Base-by-base conservation (phyloP, 805 yeast species). In the Suhomyces xylopsoci region DNA sequence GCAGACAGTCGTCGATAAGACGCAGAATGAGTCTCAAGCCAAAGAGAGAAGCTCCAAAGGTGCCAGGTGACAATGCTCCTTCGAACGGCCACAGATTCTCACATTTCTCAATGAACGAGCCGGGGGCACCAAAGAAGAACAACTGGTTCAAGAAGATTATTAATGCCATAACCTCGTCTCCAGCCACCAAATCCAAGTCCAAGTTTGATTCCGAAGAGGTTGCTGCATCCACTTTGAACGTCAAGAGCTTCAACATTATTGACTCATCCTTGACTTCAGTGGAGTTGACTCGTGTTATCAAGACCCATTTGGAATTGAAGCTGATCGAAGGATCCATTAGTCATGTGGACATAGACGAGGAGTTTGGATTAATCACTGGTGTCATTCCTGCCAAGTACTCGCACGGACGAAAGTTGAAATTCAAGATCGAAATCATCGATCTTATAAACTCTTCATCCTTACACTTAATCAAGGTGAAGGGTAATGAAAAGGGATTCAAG, bases 241-340 rank as follows among this genome's bases (percentile, higher is more conserved):
- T 47, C 49, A 66, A 63, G 40, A 66, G 69, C 53, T 61, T 73
- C 14, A 62, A 61, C 20, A 64, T 72, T 5, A 62, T 75, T 24
- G 76, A 75, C 53, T 68, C 77, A 1, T 47, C 55, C 3, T 61
- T 74, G 43, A 55, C 58, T 10, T 61, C 78, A 3, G 49, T 26
- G 5, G 70, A 70, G 24, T 67, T 76, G 45, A 63, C 68, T 53
- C 55, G 70, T 24, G 62, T 72, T 8, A 66, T 76, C 51, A 71
- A 68, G 51, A 69, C 69, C 49, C 79, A 79, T 7, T 62, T 81
- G 50, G 73, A 71, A 55, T 63, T 80, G 60, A 78, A 79, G 58
- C 65, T 71, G 51, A 71, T 78, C 50, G 84, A 81, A 61, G 84
- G 84, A 0, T 71, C 83, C 2, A 70, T 81, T 9, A 62, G 66